These are phyloP conservation scores for Linderniella brevidens DNA, from an alignment of 257 asterid species.

Conservation along the genomic window DNA sequence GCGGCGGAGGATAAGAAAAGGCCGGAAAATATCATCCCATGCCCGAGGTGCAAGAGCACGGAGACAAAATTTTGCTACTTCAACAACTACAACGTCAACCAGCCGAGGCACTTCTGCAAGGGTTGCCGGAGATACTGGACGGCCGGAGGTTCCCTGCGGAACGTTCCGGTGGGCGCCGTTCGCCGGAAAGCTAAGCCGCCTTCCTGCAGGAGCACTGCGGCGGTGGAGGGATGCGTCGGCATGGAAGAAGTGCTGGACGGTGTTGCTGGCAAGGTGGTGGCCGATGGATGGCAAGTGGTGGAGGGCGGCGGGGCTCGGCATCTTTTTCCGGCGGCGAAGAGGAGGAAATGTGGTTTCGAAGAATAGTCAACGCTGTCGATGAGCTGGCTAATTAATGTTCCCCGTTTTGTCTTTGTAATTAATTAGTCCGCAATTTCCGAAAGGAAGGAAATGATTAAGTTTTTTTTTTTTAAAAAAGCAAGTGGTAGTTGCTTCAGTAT, in stretches of 20 bases:
- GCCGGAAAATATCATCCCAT: not conserved
- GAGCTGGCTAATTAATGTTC: not conserved
- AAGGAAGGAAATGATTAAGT: no score
- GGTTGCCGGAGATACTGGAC: not conserved
- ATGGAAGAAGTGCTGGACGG: no score
- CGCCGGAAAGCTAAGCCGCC: conserved; percentile 2
- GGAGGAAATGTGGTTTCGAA: not conserved
- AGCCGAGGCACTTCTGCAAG: conserved; percentile 1
- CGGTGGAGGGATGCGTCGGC: not conserved
- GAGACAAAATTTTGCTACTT: not conserved
- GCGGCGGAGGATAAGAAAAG: not conserved
- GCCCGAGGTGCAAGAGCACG: conserved; percentile 1
- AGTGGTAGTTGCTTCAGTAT: no score
- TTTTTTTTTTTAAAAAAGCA: no score
- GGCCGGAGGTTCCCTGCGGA: not conserved
- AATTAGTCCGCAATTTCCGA: no score
- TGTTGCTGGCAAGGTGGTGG: no score
- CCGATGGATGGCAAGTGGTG: not conserved
- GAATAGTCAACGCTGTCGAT: not conserved
- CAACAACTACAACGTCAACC: not conserved
- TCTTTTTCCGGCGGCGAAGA: not conserved
- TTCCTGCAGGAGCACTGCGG: not conserved
- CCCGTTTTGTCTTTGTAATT: not conserved
- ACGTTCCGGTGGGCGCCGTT: not conserved
- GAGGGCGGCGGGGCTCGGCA: not conserved